A percentile compares a stretch with the other conserved stretches of the same genome.
phyloP scores from a whole-genome alignment of 2,329 filamentous ascomycete species.

The Diatrype stigma region DNA sequence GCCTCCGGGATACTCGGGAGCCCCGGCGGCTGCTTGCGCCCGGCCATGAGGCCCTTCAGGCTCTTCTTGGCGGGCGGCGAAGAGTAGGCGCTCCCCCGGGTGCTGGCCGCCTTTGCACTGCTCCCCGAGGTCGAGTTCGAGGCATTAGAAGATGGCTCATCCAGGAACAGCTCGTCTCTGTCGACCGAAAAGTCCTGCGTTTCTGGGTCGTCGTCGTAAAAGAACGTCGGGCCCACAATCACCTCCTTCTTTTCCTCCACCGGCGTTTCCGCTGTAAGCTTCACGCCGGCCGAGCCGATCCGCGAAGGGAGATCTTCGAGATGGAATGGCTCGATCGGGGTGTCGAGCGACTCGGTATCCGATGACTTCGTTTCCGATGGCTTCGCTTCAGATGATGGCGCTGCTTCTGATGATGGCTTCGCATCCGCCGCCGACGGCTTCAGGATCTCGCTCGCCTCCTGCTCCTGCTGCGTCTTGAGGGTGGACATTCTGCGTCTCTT shows the following conservation, averaged over 20 bases:
- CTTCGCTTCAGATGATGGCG: too few relatives aligned
- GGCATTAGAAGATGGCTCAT: conserved; percentile 3
- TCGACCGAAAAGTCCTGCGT: conserved; percentile 21
- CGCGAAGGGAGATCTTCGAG: conserved; percentile 42
- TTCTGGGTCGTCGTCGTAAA: conserved; percentile 17
- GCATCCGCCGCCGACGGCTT: neutral
- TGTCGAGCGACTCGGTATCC: conserved; percentile 31
- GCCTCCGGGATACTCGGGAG: conserved; percentile 27
- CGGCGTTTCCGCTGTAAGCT: conserved; percentile 22
- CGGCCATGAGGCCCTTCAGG: conserved; percentile 14
- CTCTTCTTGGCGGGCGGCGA: conserved; percentile 30
- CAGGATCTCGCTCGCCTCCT: conserved; percentile 27
- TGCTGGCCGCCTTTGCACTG: conserved; percentile 8
- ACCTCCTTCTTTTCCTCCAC: conserved; percentile 22
- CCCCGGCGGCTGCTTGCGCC: conserved; percentile 18
- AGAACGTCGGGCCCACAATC: conserved; percentile 18
- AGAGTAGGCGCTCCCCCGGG: conserved; percentile 19
- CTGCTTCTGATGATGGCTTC: conserved; percentile 9
- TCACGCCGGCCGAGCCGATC: conserved; percentile 36
- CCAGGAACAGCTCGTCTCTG: conserved; percentile 7
- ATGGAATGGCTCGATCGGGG: conserved; percentile 46
- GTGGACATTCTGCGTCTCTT: conserved; percentile 35
- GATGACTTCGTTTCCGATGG: conserved; percentile 2
- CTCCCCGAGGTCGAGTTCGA: conserved; percentile 4
- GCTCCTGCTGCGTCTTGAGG: conserved; percentile 18